These are phyloP conservation scores for Hymenoscyphus salicellus DNA, from an alignment of 2,329 filamentous ascomycete species.

Conservation along the genomic window DNA sequence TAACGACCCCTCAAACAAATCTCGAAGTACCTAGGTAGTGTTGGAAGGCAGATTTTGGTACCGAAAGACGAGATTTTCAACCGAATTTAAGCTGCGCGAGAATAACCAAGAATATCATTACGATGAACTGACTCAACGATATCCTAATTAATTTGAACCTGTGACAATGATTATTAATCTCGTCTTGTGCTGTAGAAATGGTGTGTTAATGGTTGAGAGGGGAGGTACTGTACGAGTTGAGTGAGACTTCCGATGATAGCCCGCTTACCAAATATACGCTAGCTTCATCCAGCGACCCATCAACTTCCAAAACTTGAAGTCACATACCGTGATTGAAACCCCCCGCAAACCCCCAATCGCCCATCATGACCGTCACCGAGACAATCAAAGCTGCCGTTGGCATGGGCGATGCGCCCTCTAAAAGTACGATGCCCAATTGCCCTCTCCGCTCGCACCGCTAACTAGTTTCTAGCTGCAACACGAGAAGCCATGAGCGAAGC, in stretches of 20 bases:
- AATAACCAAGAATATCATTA: no score
- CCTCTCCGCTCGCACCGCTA: slow-evolving; percentile 14
- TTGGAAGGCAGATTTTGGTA: no score
- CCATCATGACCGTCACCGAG: slow-evolving; percentile 46
- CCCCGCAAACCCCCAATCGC: slow-evolving; percentile 4
- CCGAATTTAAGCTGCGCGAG: no score
- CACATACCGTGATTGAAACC: not conserved
- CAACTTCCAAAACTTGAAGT: not conserved
- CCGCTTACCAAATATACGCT: not conserved
- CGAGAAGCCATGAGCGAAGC: slow-evolving; percentile 93
- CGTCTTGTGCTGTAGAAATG: no score
- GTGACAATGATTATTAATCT: no score
- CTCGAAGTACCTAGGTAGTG: no score
- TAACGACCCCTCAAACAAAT: no score
- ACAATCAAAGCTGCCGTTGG: slow-evolving; percentile 48
- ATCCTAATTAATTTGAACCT: no score
- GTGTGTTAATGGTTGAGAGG: not conserved
- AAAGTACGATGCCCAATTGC: slow-evolving; percentile 23
- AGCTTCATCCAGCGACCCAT: not conserved
- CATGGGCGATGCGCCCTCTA: slow-evolving; percentile 36
- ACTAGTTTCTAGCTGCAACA: slow-evolving; percentile 60
- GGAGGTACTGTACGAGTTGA: not conserved
- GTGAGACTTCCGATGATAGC: not conserved
- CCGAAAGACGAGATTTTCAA: no score
- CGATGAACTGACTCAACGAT: no score